These are phyloP conservation scores for Aspergillus funiculosus DNA, from an alignment of 495 filamentous ascomycete genomes.

Conservation along the genomic window DNA sequence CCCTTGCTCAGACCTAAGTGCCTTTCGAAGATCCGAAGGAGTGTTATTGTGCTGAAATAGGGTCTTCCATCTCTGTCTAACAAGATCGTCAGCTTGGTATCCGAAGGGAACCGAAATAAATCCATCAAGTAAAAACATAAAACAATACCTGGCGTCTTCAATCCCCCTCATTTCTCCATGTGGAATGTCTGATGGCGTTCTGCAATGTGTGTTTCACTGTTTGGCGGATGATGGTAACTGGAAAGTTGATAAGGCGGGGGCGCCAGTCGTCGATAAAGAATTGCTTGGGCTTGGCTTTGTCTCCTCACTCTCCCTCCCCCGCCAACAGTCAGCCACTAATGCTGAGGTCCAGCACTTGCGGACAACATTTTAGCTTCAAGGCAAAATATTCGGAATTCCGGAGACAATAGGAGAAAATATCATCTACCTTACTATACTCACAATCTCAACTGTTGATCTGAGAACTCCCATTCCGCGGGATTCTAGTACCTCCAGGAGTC, in stretches of 20 bases:
- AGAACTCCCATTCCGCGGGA: background rate
- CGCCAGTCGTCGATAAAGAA: too few relatives aligned
- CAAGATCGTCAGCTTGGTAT: slow-evolving; percentile 11
- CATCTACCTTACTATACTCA: too few relatives aligned
- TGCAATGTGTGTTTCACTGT: slow-evolving; percentile 12
- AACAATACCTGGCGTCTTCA: slow-evolving; percentile 53
- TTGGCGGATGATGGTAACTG: slow-evolving; percentile 5
- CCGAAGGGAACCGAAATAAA: too few relatives aligned
- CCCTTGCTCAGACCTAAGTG: slow-evolving; percentile 53
- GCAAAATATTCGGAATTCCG: too few relatives aligned
- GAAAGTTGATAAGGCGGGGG: slow-evolving; percentile 4
- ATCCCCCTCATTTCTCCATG: slow-evolving; percentile 55
- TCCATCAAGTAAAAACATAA: background rate
- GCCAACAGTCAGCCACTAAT: too few relatives aligned
- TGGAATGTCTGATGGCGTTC: slow-evolving; percentile 13
- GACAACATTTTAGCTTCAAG: too few relatives aligned
- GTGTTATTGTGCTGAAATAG: slow-evolving; percentile 55
- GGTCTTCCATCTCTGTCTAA: slow-evolving; percentile 59
- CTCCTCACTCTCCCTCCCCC: too few relatives aligned
- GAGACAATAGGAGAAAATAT: too few relatives aligned
- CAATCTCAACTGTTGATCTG: too few relatives aligned
- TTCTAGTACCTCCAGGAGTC: background rate
- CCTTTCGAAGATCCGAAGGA: slow-evolving; percentile 58
- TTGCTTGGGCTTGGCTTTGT: too few relatives aligned
- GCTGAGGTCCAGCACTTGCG: too few relatives aligned